Conservation (phyloP, 495 filamentous ascomycete genomes). For the Xylaria grammica region DNA sequence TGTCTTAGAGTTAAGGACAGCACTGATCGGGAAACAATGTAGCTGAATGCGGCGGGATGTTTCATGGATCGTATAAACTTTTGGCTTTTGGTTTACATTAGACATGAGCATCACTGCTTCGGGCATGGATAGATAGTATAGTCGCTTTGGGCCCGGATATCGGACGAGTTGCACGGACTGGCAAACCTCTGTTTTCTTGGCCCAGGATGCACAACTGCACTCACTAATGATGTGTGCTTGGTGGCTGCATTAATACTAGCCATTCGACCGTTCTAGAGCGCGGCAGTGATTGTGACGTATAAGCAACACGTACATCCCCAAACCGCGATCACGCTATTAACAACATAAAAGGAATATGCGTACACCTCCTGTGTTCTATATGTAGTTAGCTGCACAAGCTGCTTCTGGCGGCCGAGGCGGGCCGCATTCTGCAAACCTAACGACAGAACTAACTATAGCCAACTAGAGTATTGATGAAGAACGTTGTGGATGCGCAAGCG, state of each 20-base stretch:
- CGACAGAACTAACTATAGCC: not conserved
- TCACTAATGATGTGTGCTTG: conserved; percentile 2
- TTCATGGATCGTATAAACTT: not conserved
- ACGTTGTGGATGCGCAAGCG: too few relatives aligned
- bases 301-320: not conserved
- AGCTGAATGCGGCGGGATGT: not conserved
- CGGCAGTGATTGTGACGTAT: not conserved
- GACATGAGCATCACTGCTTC: not conserved
- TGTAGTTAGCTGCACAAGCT: not conserved
- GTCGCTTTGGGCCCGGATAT: not conserved
- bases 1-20: not conserved
- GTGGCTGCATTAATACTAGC: not conserved
- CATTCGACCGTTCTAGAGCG: conserved; percentile 21
- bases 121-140: too few relatives aligned
- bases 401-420: not conserved
- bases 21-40: not conserved
- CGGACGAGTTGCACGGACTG: not conserved
- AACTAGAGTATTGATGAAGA: too few relatives aligned
- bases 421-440: not conserved
- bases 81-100: not conserved
- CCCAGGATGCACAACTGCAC: conserved; percentile 6
- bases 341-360: not conserved
- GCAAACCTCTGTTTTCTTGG: not conserved
- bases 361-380: not conserved
- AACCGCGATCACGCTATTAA: not conserved